phyloP scores from a whole-genome alignment of 495 filamentous ascomycete species.

The Podospora comata region DNA sequence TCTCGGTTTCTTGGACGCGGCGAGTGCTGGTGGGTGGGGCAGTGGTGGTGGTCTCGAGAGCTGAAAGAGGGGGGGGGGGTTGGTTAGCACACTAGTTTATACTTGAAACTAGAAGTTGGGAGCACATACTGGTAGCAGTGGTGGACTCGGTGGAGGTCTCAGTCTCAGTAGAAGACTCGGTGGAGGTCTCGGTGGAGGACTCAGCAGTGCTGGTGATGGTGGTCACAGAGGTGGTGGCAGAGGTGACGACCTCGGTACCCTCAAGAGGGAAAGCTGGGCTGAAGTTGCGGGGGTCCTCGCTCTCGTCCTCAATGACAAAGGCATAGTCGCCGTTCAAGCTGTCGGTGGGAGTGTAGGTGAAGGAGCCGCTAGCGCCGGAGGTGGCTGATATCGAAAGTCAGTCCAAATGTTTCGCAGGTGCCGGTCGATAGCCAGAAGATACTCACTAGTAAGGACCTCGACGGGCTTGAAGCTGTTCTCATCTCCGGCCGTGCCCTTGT shows the following conservation, averaged over 20 bases:
- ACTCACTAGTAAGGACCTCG: constrained; percentile 34
- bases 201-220: constrained; percentile 15
- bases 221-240: constrained; percentile 24
- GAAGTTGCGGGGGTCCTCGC: constrained; percentile 38
- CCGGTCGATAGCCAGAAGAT: not conserved
- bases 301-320: constrained; percentile 39
- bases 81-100: not conserved
- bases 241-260: constrained; percentile 25
- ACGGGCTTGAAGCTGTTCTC: constrained; percentile 35
- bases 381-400: constrained; percentile 20
- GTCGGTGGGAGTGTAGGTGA: constrained; percentile 35
- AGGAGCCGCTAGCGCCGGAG: constrained; percentile 29
- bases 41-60: constrained; percentile 15
- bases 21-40: constrained; percentile 16
- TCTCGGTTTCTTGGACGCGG: not conserved
- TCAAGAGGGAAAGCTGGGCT: constrained; percentile 36
- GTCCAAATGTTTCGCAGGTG: not conserved
- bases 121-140: constrained; percentile 19
- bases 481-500: constrained; percentile 29
- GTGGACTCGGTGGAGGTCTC: constrained; percentile 24
- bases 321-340: constrained; percentile 43
- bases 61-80: not conserved
- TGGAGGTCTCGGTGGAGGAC: constrained; percentile 25
- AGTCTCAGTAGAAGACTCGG: constrained; percentile 23
- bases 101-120: not conserved